phyloP scores from a whole-genome alignment of 108 stramenopile species.

The Stephanodiscus minutulus region DNA sequence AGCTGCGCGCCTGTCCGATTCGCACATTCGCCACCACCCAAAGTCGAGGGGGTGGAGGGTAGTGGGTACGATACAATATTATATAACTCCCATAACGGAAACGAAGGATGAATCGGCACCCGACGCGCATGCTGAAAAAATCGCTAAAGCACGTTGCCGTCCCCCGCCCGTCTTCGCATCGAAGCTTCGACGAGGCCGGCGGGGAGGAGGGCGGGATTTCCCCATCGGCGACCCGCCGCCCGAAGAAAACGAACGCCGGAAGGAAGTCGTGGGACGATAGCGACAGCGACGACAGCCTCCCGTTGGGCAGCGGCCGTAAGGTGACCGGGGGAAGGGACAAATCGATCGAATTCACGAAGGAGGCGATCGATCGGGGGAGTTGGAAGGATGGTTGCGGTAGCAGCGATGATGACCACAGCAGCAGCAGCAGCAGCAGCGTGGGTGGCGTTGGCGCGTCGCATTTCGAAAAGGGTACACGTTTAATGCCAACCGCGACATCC shows the following conservation, averaged over 20 bases:
- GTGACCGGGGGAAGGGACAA: background rate
- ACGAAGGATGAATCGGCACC: background rate
- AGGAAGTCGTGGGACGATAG: background rate
- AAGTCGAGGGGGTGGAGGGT: too few species aligned
- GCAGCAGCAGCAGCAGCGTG: background rate
- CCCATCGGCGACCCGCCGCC: background rate
- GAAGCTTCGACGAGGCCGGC: background rate
- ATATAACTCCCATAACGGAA: too few species aligned
- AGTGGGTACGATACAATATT: too few species aligned
- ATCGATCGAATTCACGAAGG: background rate
- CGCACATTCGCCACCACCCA: too few species aligned
- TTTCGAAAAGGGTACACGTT: background rate
- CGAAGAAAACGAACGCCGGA: background rate
- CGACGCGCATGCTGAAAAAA: background rate
- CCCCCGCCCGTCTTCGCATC: background rate
- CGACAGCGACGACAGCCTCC: conserved; percentile 4
- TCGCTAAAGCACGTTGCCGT: background rate
- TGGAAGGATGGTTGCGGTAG: background rate
- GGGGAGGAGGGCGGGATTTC: background rate
- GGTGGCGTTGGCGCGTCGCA: background rate
- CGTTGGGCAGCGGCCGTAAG: background rate
- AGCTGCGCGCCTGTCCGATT: too few species aligned
- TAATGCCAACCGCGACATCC: background rate
- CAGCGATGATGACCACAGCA: background rate
- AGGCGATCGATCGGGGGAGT: background rate